A percentile compares a stretch with the other conserved stretches of the same genome.
phyloP scores from a whole-genome alignment of 169 alveolate species.

The Eimeria acervulina region DNA sequence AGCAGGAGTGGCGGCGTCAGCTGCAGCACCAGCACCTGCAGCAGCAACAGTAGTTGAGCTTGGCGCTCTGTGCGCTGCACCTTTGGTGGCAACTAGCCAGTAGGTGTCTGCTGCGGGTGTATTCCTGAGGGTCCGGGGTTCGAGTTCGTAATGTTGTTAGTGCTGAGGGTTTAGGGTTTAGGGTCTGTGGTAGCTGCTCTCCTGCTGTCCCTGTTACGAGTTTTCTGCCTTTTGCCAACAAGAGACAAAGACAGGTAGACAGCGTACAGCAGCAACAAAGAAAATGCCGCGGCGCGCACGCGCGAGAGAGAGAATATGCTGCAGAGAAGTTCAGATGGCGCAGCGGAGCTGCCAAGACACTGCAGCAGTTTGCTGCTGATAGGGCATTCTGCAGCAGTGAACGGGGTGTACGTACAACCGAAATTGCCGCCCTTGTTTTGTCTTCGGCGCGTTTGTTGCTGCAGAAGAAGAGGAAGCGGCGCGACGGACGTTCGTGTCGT shows the following conservation, averaged over 20 bases:
- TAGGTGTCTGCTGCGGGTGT: not conserved
- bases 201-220: no score
- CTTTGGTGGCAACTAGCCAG: not conserved
- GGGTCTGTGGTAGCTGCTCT: no score
- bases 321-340: not conserved
- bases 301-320: not conserved
- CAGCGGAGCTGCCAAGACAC: no score
- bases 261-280: not conserved
- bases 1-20: not conserved
- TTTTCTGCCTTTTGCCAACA: no score
- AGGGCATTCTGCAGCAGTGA: not conserved
- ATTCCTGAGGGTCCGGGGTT: not conserved
- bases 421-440: not conserved
- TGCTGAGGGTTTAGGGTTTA: no score
- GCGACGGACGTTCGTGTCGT: not conserved
- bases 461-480: not conserved
- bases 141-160: not conserved
- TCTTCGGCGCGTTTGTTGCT: not conserved
- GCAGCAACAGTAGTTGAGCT: not conserved
- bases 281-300: not conserved
- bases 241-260: no score
- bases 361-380: not conserved
- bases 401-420: not conserved
- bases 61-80: not conserved
- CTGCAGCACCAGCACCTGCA: not conserved